Percentiles rank a stretch among this genome's conserved stretches.
These are phyloP conservation scores for Quercus wislizeni DNA, from an alignment of 306 rosid species.

Conservation along the genomic window DNA sequence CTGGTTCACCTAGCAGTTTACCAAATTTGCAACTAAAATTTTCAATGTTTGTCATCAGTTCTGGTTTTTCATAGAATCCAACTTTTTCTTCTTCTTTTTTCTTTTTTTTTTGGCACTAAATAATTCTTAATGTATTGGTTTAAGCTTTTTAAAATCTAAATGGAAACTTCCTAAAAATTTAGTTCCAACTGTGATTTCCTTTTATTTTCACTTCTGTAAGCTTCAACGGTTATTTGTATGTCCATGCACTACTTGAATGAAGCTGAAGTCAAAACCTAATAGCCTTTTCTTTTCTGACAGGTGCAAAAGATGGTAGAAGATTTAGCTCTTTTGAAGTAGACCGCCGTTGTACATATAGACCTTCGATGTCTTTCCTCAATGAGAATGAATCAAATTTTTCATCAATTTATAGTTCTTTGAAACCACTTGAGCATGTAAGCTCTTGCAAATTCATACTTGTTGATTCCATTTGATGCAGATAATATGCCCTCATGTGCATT, in stretches of 20 bases:
- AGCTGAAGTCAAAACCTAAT: neutral
- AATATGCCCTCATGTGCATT: neutral
- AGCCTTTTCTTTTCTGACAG: conserved; percentile 17
- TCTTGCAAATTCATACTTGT: neutral
- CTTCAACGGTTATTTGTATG: neutral
- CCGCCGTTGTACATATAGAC: conserved; percentile 31
- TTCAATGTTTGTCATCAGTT: neutral
- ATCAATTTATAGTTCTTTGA: conserved; percentile 28
- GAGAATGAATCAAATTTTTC: conserved; percentile 30
- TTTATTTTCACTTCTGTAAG: neutral
- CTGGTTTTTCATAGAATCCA: neutral
- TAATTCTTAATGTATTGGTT: neutral
- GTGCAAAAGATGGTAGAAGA: conserved; percentile 22
- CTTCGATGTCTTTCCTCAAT: conserved; percentile 4
- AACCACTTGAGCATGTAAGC: conserved; percentile 39
- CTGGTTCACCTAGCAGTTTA: too few relatives aligned
- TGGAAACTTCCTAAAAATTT: neutral
- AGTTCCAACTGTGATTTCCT: neutral
- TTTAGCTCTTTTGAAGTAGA: conserved; percentile 27
- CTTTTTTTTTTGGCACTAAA: neutral
- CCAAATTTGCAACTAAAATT: too few relatives aligned
- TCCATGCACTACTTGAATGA: neutral
- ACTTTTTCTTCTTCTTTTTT: neutral
- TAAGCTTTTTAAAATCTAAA: neutral
- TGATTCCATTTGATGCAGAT: neutral